Conservation (phyloP, 139 green algal species). For the Bryopsis sp. region DNA sequence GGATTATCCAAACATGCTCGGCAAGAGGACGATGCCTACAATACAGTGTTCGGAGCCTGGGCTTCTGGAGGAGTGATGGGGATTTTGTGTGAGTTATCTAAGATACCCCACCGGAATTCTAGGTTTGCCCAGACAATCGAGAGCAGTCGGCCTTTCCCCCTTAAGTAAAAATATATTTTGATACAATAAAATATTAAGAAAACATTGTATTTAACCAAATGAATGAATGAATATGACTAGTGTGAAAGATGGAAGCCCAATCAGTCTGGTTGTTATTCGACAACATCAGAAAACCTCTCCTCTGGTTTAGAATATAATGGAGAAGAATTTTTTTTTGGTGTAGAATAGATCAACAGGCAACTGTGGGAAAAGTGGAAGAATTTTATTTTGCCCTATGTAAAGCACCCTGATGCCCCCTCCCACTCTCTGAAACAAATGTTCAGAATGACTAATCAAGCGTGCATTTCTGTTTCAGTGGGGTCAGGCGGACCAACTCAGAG, state of each 20-base stretch:
- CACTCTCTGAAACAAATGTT: background rate
- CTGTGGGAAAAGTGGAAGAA: background rate
- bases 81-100: background rate
- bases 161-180: background rate
- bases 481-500: background rate
- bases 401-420: background rate
- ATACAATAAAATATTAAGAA: background rate
- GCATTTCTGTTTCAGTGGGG: background rate
- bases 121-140: background rate
- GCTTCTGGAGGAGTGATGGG: background rate
- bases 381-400: background rate
- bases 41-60: constrained; percentile 12
- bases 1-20: background rate
- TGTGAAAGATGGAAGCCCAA: background rate
- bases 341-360: background rate
- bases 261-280: background rate
- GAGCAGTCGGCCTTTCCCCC: background rate
- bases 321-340: background rate
- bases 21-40: background rate
- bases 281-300: too few species aligned
- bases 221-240: background rate
- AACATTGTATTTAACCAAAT: background rate
- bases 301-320: background rate
- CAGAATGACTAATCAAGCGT: background rate
- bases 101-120: background rate